Conservation (phyloP, 805 yeast genomes). For the Candida suzukii region DNA sequence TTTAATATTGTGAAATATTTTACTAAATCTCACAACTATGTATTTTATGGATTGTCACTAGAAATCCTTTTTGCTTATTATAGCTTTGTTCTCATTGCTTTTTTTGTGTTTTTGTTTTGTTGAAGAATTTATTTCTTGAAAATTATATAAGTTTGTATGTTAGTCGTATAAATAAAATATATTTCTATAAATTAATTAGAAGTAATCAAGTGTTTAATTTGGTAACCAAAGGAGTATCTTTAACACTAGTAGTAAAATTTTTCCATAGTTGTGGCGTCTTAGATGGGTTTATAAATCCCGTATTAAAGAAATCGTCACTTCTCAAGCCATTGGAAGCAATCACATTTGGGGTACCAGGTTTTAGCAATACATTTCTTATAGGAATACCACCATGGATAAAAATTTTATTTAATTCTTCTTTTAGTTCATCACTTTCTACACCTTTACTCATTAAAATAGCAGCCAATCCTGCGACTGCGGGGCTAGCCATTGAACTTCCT, state of each 20-base stretch:
- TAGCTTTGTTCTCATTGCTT: too few relatives aligned
- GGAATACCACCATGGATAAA: constrained; percentile 44
- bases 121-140: too few relatives aligned
- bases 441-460: constrained; percentile 53
- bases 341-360: constrained; percentile 55
- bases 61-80: too few relatives aligned
- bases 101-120: too few relatives aligned
- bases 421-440: constrained; percentile 33
- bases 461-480: constrained; percentile 60
- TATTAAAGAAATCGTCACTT: constrained; percentile 5
- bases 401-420: constrained; percentile 32
- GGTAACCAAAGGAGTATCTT: background rate
- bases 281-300: background rate
- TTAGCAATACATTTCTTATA: constrained; percentile 33
- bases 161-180: too few relatives aligned
- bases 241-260: background rate
- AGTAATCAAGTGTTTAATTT: background rate
- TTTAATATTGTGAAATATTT: background rate
- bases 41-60: too few relatives aligned
- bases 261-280: background rate
- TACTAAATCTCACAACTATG: too few relatives aligned
- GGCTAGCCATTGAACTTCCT: constrained; percentile 82
- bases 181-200: too few relatives aligned
- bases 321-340: constrained; percentile 30
- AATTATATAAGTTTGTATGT: background rate